phyloP scores from a whole-genome alignment of 768 basidiomycete species.

The Boletus pseudo-olivaceus region DNA sequence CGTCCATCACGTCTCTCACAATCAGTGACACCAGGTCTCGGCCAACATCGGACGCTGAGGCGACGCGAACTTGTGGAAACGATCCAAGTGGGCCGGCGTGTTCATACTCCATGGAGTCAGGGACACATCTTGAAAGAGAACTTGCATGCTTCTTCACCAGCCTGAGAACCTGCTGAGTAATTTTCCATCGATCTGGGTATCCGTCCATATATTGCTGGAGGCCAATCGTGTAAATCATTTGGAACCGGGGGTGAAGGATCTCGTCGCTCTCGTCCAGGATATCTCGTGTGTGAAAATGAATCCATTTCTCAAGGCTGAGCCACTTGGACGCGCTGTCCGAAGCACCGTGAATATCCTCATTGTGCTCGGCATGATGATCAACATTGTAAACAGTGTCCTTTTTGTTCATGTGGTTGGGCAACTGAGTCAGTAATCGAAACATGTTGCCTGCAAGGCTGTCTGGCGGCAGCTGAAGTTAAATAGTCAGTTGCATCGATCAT shows the following conservation, averaged over 20 bases:
- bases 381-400: too few relatives aligned
- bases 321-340: slow-evolving; percentile 4
- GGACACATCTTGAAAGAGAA: neutral
- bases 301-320: slow-evolving; percentile 12
- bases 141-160: slow-evolving; percentile 7
- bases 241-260: slow-evolving; percentile 21
- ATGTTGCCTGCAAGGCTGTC: neutral
- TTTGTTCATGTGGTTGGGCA: too few relatives aligned
- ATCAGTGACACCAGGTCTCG: neutral
- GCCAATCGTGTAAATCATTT: slow-evolving; percentile 25
- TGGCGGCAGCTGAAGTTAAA: neutral
- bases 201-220: slow-evolving; percentile 18
- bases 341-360: too few relatives aligned
- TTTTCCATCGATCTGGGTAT: slow-evolving; percentile 29
- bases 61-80: slow-evolving; percentile 11
- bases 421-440: neutral
- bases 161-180: slow-evolving; percentile 24
- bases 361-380: neutral
- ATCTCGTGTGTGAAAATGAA: slow-evolving; percentile 13
- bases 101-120: slow-evolving; percentile 1
- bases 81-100: neutral
- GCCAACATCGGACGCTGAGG: neutral
- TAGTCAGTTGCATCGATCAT: neutral
- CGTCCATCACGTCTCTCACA: slow-evolving; percentile 3
- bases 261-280: slow-evolving; percentile 23